phyloP scores from a whole-genome alignment of 192 early-diverging fungal genomes.

The Gamsiella multidivaricata region DNA sequence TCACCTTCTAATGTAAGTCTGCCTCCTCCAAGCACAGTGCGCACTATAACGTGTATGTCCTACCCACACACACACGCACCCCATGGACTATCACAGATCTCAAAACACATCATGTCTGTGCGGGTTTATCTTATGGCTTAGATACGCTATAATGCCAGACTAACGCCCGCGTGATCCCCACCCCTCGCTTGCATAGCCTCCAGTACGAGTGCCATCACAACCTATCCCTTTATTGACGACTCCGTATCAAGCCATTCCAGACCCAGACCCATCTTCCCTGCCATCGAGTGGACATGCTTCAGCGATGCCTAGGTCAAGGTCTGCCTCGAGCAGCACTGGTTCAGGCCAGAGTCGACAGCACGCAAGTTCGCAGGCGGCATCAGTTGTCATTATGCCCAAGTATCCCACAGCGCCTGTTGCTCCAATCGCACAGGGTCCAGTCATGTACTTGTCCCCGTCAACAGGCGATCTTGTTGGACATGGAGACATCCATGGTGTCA shows the following conservation, averaged over 20 bases:
- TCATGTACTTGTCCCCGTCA: neutral
- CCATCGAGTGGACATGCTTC: neutral
- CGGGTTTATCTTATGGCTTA: neutral
- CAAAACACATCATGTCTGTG: neutral
- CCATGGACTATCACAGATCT: too few species aligned
- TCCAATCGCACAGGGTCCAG: neutral
- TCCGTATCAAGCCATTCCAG: slow-evolving; percentile 18
- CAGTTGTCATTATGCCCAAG: slow-evolving; percentile 15
- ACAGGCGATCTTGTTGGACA: neutral
- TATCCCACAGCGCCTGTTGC: slow-evolving; percentile 10
- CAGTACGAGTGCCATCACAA: neutral
- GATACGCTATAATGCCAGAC: neutral
- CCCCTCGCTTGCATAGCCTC: neutral
- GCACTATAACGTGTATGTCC: too few species aligned
- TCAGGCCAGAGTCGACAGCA: slow-evolving; percentile 9
- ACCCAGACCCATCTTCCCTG: neutral
- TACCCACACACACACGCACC: too few species aligned
- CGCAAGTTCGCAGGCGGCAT: slow-evolving; percentile 3
- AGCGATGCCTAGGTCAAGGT: neutral
- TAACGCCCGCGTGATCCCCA: neutral
- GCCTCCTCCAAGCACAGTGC: too few species aligned
- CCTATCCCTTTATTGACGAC: slow-evolving; percentile 33
- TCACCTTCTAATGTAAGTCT: slow-evolving; percentile 55
- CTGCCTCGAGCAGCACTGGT: neutral
- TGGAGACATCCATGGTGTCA: neutral